A percentile compares a stretch with the other conserved stretches of the same genome.
These are phyloP conservation scores for Claviceps sp. DNA, from an alignment of 2,329 filamentous ascomycete species.

Conservation along the genomic window DNA sequence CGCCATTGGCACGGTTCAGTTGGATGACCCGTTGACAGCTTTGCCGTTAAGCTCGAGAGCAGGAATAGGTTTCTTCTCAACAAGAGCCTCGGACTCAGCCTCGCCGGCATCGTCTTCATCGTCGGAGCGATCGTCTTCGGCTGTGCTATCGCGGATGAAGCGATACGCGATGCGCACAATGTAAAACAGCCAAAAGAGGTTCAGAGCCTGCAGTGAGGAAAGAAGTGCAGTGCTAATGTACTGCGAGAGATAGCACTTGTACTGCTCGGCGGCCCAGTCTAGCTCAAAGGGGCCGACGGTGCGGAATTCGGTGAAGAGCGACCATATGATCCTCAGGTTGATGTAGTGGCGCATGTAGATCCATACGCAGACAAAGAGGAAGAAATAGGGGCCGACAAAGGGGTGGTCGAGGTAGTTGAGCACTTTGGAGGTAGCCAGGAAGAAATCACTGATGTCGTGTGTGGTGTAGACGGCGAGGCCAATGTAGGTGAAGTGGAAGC, in stretches of 20 bases:
- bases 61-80: conserved; percentile 13
- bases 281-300: conserved; percentile 63
- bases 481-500: conserved; percentile 95
- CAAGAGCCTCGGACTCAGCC: conserved; percentile 22
- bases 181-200: conserved; percentile 71
- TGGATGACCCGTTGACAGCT: conserved; percentile 7
- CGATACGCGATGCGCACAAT: conserved; percentile 63
- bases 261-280: conserved; percentile 64
- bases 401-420: conserved; percentile 79
- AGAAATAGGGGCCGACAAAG: conserved; percentile 74
- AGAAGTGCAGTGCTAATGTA: conserved; percentile 54
- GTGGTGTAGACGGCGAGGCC: conserved; percentile 88
- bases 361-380: conserved; percentile 70
- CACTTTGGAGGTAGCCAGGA: conserved; percentile 83
- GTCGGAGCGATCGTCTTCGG: conserved; percentile 61
- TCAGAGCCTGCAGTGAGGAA: conserved; percentile 56
- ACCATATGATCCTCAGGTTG: conserved; percentile 64
- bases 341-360: conserved; percentile 81
- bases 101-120: conserved; percentile 42
- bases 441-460: conserved; percentile 90
- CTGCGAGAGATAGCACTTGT: conserved; percentile 61
- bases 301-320: conserved; percentile 60
- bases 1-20: background rate
- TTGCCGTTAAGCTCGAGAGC: conserved; percentile 12
- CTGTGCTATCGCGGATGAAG: conserved; percentile 47